Evolutionary conservation across 768 basidiomycete species (phyloP).

Genomic region (Fibroporia radiculosa): DNA sequence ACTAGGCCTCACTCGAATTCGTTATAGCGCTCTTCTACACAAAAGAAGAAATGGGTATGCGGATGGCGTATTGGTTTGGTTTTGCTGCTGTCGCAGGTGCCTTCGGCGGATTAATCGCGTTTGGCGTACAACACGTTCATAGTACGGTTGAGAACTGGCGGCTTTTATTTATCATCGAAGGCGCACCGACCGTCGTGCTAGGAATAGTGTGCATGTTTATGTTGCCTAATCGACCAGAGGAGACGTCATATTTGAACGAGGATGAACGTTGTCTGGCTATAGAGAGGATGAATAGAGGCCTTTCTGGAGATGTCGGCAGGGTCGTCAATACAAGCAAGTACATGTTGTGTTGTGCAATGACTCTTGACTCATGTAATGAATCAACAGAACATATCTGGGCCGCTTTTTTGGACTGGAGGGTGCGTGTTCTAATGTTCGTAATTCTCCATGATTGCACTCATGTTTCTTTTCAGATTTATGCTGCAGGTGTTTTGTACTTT

Average conservation of each 20-base stretch:
- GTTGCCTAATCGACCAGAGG: slow-evolving; percentile 68
- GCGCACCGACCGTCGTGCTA: slow-evolving; percentile 57
- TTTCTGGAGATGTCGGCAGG: slow-evolving; percentile 58
- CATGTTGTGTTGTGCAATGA: neutral
- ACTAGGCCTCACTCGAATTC: neutral
- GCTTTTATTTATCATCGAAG: slow-evolving; percentile 71
- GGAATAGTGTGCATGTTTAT: slow-evolving; percentile 48
- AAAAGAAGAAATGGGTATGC: slow-evolving; percentile 61
- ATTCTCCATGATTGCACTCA: too few relatives aligned
- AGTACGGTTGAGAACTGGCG: slow-evolving; percentile 46
- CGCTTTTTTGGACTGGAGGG: slow-evolving; percentile 65
- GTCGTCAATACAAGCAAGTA: slow-evolving; percentile 51
- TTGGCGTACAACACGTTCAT: slow-evolving; percentile 61
- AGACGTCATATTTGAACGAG: slow-evolving; percentile 46
- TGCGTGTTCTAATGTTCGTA: slow-evolving; percentile 2
- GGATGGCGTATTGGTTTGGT: slow-evolving; percentile 77
- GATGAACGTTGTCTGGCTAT: slow-evolving; percentile 53
- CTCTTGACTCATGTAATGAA: neutral
- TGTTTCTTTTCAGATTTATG: slow-evolving; percentile 37
- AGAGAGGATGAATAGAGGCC: slow-evolving; percentile 57
- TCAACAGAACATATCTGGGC: slow-evolving; percentile 48
- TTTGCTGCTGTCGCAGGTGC: slow-evolving; percentile 82
- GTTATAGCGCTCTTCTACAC: slow-evolving; percentile 68
- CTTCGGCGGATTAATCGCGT: slow-evolving; percentile 79
- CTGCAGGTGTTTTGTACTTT: slow-evolving; percentile 69